These are phyloP conservation scores for Hirschfeldia incana DNA, from an alignment of 345 rosid genomes.

Conservation along the genomic window DNA sequence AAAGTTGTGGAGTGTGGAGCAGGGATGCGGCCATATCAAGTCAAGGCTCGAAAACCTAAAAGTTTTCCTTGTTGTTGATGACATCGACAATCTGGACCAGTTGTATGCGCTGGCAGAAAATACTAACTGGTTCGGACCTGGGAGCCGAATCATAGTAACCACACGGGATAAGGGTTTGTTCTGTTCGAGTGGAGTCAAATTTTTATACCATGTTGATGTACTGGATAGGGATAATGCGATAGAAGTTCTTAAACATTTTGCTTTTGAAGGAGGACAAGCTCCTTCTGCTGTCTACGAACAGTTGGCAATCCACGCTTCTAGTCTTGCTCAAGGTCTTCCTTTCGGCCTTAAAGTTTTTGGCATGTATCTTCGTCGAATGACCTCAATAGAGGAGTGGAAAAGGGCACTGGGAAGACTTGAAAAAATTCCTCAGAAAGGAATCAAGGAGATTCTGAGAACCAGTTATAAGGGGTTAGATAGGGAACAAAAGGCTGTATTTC, in stretches of 20 bases:
- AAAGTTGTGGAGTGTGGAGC: background rate
- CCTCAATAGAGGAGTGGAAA: background rate
- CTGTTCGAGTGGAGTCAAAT: background rate
- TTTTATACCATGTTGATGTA: background rate
- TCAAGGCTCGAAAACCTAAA: background rate
- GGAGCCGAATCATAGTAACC: constrained; percentile 29
- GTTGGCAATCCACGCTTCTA: background rate
- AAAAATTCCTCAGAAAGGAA: background rate
- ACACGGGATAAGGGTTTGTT: constrained; percentile 21
- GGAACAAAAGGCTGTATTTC: background rate
- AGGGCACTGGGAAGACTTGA: background rate
- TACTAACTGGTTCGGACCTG: constrained; percentile 21
- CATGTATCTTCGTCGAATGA: background rate
- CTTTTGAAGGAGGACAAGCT: constrained; percentile 18
- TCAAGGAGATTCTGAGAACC: background rate
- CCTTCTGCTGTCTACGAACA: constrained; percentile 2
- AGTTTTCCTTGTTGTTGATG: constrained; percentile 16
- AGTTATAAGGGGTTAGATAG: background rate
- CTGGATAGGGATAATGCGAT: background rate
- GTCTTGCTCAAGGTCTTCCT: constrained; percentile 29
- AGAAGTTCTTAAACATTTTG: background rate
- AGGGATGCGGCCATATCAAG: background rate
- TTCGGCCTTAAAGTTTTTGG: constrained; percentile 5
- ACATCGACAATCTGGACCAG: constrained; percentile 8
- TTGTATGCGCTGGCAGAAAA: background rate